Base-by-base conservation (phyloP, 225 moss, liverwort and hornwort genomes). In the Sphagnum tenellum region DNA sequence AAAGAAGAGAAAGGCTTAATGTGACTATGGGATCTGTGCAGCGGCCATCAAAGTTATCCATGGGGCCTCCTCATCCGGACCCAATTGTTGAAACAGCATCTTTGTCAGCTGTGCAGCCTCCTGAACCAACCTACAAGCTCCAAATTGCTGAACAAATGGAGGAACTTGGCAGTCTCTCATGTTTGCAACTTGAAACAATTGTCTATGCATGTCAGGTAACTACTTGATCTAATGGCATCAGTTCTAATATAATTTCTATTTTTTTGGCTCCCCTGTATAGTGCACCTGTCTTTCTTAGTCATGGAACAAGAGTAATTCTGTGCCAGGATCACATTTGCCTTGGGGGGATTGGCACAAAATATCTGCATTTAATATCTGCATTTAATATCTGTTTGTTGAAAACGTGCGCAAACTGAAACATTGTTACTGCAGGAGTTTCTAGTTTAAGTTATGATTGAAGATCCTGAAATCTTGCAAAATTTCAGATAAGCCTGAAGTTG, bases 61-160 rank as follows among this genome's bases (percentile, higher is more conserved):
- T 98, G 62, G 98, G 98, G 60, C 85, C 86, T 51, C 86, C 78
- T 12, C 98, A 98, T 84, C 98, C 98, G 72, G 98, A 98, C 82
- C 89, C 93, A 52, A 88, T 98, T 12, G 98, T 98, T 53, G 98
- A 98, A 75, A 98, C 98, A 60, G 87, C 98, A 49, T 98, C 98
- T 10, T 79, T 98, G 51, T 98, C 98, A 60, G 93, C 98, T 59
- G 98, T 98, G 46, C 98, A 98, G 70, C 98, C 98, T 64, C 98
- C 98, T 65, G 98, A 98, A 65, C 93, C 98, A 56, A 91, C 85
- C 6, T 98, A 98, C 67, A 57, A 73, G 51, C 90, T 93, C 29
- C 72, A 75, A 56, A 89, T 98, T 75, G 87, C 61, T 6, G 65
- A 87, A 57, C 89, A 93, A 67, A 98, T 93, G 79, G 87, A 98